These are phyloP conservation scores for Hansenula anomala DNA, from an alignment of 1,139 yeast species.

Conservation along the genomic window DNA sequence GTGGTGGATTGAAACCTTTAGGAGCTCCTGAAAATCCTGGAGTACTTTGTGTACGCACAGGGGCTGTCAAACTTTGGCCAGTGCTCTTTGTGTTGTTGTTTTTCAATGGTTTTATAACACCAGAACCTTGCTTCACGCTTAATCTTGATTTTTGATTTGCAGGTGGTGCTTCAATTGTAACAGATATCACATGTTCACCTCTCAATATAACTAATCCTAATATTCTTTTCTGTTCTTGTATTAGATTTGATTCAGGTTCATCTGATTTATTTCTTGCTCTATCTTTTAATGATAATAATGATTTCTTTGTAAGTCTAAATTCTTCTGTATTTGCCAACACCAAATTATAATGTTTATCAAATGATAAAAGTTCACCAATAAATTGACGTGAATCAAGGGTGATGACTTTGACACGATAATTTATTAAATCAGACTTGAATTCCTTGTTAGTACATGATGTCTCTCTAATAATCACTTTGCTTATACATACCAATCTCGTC, in stretches of 20 bases:
- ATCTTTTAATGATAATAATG: constrained; percentile 37
- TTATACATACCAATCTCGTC: constrained; percentile 28
- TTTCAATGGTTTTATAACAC: constrained; percentile 21
- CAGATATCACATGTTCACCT: constrained; percentile 85
- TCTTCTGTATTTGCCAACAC: constrained; percentile 87
- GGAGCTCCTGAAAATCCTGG: constrained; percentile 25
- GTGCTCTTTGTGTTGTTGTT: constrained; percentile 4
- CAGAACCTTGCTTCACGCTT: constrained; percentile 16
- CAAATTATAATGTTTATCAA: constrained; percentile 84
- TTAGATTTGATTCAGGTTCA: constrained; percentile 26
- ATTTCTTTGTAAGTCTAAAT: constrained; percentile 65
- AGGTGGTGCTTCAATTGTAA: constrained; percentile 80
- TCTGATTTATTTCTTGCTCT: constrained; percentile 23
- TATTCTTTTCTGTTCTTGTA: constrained; percentile 58
- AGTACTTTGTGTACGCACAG: constrained; percentile 17
- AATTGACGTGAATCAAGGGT: constrained; percentile 73
- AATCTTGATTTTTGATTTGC: constrained; percentile 13
- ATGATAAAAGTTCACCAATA: constrained; percentile 79
- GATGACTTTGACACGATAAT: constrained; percentile 68
- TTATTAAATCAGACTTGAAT: constrained; percentile 60
- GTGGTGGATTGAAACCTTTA: constrained; percentile 37
- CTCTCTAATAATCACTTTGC: neutral
- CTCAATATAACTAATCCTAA: constrained; percentile 80
- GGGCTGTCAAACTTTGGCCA: constrained; percentile 12
- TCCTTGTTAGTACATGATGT: constrained; percentile 11